Conservation (phyloP, 1,284 basidiomycete species). For the Paramarasmius palmivorus region DNA sequence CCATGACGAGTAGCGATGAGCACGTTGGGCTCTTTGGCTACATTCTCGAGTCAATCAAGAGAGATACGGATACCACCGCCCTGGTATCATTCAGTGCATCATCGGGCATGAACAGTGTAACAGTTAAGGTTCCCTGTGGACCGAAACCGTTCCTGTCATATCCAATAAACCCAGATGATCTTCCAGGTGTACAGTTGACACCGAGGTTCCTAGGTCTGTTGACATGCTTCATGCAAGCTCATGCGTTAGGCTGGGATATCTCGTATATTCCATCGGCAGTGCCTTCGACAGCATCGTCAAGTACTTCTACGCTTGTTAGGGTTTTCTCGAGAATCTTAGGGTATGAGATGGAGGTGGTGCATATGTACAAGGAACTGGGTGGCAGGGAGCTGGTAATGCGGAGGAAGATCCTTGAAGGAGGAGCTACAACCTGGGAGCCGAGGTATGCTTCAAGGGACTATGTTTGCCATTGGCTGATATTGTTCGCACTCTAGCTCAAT, state of each 20-base stretch:
- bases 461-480: neutral
- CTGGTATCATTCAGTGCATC: constrained; percentile 40
- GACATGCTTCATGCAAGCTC: constrained; percentile 49
- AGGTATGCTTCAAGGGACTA: constrained; percentile 38
- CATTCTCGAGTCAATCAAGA: constrained; percentile 37
- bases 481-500: constrained; percentile 39
- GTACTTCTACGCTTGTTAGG: constrained; percentile 48
- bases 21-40: constrained; percentile 56
- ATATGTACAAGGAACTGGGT: constrained; percentile 70
- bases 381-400: constrained; percentile 66
- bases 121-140: constrained; percentile 47
- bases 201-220: constrained; percentile 45
- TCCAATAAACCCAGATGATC: constrained; percentile 31
- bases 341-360: constrained; percentile 57
- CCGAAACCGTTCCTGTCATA: constrained; percentile 38
- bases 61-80: constrained; percentile 39
- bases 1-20: constrained; percentile 37
- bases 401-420: constrained; percentile 48
- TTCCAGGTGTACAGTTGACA: constrained; percentile 36
- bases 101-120: constrained; percentile 25
- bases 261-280: constrained; percentile 48
- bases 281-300: constrained; percentile 50
- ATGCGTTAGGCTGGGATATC: constrained; percentile 56
- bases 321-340: constrained; percentile 55
- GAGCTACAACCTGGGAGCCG: constrained; percentile 63